A percentile compares a stretch with the other conserved stretches of the same genome.
Conservation (phyloP, 768 basidiomycete genomes). For the Leccinum truebloodii region DNA sequence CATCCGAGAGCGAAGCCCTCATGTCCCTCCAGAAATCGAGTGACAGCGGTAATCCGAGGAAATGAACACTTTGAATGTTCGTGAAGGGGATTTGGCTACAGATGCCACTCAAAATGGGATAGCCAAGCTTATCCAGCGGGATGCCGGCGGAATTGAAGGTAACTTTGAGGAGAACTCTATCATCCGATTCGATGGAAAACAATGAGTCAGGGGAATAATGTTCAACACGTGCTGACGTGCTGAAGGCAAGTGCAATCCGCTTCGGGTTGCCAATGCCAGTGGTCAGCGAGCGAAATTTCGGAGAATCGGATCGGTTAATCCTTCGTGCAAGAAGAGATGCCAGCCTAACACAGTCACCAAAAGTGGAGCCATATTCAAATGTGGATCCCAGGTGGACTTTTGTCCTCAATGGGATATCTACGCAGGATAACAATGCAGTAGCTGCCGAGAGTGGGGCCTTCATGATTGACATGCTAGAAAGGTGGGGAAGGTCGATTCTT, state of each 20-base stretch:
- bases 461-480: not conserved
- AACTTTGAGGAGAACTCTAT: not conserved
- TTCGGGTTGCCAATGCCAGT: not conserved
- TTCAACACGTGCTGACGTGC: not conserved
- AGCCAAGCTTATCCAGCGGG: not conserved
- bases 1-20: not conserved
- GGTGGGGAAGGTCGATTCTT: not conserved
- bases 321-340: not conserved
- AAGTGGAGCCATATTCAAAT: not conserved
- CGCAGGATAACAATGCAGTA: not conserved
- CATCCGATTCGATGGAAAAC: not conserved
- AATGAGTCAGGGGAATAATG: fast-evolving
- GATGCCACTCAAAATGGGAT: not conserved
- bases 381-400: not conserved
- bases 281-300: not conserved
- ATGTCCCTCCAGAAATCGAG: not conserved
- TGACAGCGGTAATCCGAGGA: not conserved
- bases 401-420: not conserved
- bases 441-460: not conserved
- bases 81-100: not conserved
- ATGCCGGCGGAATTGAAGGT: fast-evolving
- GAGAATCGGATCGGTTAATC: not conserved
- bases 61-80: not conserved
- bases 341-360: fast-evolving
- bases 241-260: not conserved